phyloP scores from a whole-genome alignment of 164 flowering plant species.

The Tetrastigma voinierianum region DNA sequence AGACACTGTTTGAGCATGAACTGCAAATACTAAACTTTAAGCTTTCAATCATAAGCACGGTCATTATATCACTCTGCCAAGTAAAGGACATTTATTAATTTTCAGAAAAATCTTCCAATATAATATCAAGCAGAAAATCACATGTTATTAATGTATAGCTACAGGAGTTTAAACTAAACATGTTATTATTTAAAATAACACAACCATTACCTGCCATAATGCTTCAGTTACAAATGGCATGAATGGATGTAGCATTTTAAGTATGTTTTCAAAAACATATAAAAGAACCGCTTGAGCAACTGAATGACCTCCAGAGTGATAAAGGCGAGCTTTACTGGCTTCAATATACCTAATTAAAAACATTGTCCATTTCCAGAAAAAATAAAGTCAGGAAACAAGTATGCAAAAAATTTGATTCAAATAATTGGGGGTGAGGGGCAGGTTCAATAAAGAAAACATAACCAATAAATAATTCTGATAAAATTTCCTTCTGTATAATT shows the following conservation, averaged over 20 bases:
- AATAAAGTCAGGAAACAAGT: too few species aligned
- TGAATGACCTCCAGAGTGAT: constrained; percentile 49
- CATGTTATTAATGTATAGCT: neutral
- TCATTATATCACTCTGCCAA: neutral
- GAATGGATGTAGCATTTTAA: constrained; percentile 89
- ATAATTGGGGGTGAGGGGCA: too few species aligned
- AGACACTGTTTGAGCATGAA: neutral
- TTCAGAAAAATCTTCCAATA: neutral
- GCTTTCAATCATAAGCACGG: too few species aligned
- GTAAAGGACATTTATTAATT: neutral
- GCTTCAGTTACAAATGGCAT: constrained; percentile 99
- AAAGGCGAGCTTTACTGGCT: constrained; percentile 91
- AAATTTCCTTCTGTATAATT: neutral
- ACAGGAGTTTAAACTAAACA: neutral
- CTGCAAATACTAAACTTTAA: neutral
- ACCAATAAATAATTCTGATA: neutral
- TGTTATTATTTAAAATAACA: neutral
- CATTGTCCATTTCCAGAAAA: neutral
- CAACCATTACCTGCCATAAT: constrained; percentile 80
- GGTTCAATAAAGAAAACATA: neutral
- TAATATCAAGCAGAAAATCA: neutral
- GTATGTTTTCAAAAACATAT: constrained; percentile 77
- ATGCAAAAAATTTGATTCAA: neutral
- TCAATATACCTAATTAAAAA: constrained; percentile 76
- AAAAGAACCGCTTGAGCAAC: constrained; percentile 75